These are phyloP conservation scores for Hypoxylon sp. DNA, from an alignment of 2,329 filamentous ascomycete genomes.

Conservation along the genomic window DNA sequence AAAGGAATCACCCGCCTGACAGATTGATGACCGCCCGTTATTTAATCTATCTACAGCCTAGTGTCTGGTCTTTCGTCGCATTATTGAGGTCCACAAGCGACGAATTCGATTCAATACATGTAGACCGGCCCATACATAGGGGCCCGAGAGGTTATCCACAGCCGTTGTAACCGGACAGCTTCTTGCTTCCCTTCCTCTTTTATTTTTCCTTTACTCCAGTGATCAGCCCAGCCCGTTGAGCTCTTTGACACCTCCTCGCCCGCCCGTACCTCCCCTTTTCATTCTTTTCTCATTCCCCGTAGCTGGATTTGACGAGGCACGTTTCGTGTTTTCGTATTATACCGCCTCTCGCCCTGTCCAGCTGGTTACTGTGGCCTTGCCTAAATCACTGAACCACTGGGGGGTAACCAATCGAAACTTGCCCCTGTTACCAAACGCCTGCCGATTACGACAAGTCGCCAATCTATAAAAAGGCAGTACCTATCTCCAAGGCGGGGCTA, in stretches of 20 bases:
- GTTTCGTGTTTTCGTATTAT: conserved; percentile 19
- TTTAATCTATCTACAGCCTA: conserved; percentile 6
- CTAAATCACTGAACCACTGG: conserved; percentile 5
- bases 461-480: not conserved
- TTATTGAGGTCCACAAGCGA: conserved; percentile 36
- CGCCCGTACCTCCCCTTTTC: conserved; percentile 7
- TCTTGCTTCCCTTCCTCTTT: conserved; percentile 8
- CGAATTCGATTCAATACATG: conserved; percentile 27
- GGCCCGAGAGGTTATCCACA: conserved; percentile 39
- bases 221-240: too few relatives aligned
- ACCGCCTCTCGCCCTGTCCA: conserved; percentile 3
- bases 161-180: conserved; percentile 33
- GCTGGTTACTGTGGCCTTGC: conserved; percentile 9
- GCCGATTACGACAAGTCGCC: not conserved
- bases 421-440: not conserved
- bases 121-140: conserved; percentile 31
- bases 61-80: conserved; percentile 35
- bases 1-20: not conserved
- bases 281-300: conserved; percentile 18
- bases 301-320: conserved; percentile 8
- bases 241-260: conserved; percentile 35
- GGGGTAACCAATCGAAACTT: not conserved
- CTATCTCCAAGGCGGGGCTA: conserved; percentile 4
- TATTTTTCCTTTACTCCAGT: not conserved
- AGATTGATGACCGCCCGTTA: not conserved